Percentiles rank a stretch among this genome's conserved stretches.
These are phyloP conservation scores for Scheffersomyces cryptocercus DNA, from an alignment of 1,139 yeast genomes.

Conservation along the genomic window DNA sequence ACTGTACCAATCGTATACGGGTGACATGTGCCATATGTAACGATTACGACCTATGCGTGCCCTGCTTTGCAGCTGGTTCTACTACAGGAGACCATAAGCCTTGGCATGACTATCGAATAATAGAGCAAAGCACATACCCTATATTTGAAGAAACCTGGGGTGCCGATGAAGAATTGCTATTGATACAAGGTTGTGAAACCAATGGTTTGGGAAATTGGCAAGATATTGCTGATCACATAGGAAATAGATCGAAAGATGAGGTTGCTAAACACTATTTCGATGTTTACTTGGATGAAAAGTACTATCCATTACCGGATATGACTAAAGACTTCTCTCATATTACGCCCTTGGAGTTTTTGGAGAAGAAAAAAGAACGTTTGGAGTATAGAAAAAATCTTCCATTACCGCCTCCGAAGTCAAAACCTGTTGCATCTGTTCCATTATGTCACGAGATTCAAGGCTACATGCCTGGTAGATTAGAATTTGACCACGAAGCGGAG, in stretches of 20 bases:
- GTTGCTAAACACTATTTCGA: slow-evolving; percentile 79
- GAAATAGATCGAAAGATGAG: slow-evolving; percentile 89
- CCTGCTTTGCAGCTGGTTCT: slow-evolving; percentile 87
- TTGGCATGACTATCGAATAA: slow-evolving; percentile 87
- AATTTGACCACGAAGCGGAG: slow-evolving; percentile 94
- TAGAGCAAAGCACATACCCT: slow-evolving; percentile 95
- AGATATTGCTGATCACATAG: slow-evolving; percentile 92
- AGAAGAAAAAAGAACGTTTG: slow-evolving; percentile 66
- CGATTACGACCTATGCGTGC: slow-evolving; percentile 95
- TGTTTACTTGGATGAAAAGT: slow-evolving; percentile 64
- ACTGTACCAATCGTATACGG: slow-evolving; percentile 88
- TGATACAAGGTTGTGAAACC: slow-evolving; percentile 90
- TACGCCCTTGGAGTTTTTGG: slow-evolving; percentile 68
- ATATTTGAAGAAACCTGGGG: slow-evolving; percentile 94
- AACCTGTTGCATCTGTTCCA: slow-evolving; percentile 91
- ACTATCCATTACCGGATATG: slow-evolving; percentile 84
- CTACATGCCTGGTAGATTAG: slow-evolving; percentile 97
- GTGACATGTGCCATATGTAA: slow-evolving; percentile 89
- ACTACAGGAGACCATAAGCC: slow-evolving; percentile 87
- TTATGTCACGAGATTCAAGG: slow-evolving; percentile 97
- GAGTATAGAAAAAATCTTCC: slow-evolving; percentile 66
- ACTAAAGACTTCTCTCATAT: slow-evolving; percentile 63
- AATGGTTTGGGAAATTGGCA: slow-evolving; percentile 97
- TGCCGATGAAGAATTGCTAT: slow-evolving; percentile 89
- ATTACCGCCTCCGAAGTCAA: slow-evolving; percentile 74